A percentile compares a stretch with the other conserved stretches of the same genome.
Evolutionary conservation across 2,329 filamentous ascomycete genomes (phyloP).

Genomic region (Xylariaceae sp.): DNA sequence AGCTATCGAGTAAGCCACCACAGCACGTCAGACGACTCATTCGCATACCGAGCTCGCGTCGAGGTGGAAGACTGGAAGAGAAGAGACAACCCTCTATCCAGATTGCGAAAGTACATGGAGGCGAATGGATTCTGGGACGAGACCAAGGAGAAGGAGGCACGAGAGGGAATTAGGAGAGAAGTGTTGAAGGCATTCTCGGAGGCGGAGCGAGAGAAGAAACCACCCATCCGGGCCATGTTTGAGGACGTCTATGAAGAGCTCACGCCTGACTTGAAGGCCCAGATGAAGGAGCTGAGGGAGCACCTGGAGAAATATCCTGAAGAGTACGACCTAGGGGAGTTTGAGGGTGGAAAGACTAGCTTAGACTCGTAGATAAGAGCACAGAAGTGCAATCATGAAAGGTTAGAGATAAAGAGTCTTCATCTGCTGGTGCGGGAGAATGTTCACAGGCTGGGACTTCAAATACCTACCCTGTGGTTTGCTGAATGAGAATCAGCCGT

Average conservation of each 20-base stretch:
- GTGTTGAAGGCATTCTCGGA: constrained; percentile 79
- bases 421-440: no score
- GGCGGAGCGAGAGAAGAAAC: constrained; percentile 78
- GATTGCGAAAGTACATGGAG: constrained; percentile 88
- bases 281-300: constrained; percentile 71
- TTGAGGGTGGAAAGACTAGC: constrained; percentile 68
- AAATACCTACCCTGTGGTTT: no score
- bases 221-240: constrained; percentile 68
- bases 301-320: constrained; percentile 81
- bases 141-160: constrained; percentile 67
- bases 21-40: constrained; percentile 94
- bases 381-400: not conserved
- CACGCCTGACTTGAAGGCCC: constrained; percentile 70
- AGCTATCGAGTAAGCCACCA: constrained; percentile 97
- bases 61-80: constrained; percentile 97
- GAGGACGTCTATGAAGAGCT: constrained; percentile 85
- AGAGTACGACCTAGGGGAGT: constrained; percentile 81
- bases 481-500: no score
- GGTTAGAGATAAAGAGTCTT: no score
- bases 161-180: constrained; percentile 64
- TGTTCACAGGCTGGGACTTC: no score
- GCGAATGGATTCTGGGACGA: constrained; percentile 80
- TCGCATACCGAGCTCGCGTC: constrained; percentile 87
- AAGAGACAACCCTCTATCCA: constrained; percentile 81
- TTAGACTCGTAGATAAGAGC: constrained; percentile 34